Conservation (phyloP, 345 rosid genomes). For the Gossypium herbaceum region DNA sequence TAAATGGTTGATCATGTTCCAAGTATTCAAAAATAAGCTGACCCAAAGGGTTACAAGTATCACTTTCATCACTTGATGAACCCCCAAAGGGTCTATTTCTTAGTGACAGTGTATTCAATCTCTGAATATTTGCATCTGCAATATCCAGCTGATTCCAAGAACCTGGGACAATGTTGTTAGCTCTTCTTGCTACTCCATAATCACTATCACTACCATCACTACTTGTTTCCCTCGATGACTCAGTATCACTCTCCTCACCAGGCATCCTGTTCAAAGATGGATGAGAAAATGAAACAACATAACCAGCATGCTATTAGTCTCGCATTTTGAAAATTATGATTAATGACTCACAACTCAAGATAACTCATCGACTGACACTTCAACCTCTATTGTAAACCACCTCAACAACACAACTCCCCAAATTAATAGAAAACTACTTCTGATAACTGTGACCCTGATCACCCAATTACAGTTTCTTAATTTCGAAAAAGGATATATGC, state of each 20-base stretch:
- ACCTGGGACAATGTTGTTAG: conserved; percentile 24
- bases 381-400: background rate
- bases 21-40: conserved; percentile 65
- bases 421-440: background rate
- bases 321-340: background rate
- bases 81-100: conserved; percentile 43
- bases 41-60: conserved; percentile 41
- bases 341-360: background rate
- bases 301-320: background rate
- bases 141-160: conserved; percentile 30
- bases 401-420: background rate
- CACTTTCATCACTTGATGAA: conserved; percentile 71
- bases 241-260: conserved; percentile 68
- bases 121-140: conserved; percentile 34
- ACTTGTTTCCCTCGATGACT: conserved; percentile 57
- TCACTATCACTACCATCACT: conserved; percentile 71
- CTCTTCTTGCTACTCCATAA: conserved; percentile 37
- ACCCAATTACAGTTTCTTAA: background rate
- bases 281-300: conserved; percentile 16
- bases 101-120: conserved; percentile 44
- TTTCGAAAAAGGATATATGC: background rate
- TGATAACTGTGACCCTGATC: background rate
- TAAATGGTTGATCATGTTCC: conserved; percentile 74
- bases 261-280: conserved; percentile 38
- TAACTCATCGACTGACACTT: background rate